Base-by-base conservation (phyloP, 75 land plant species). In the Cryptomeria japonica region DNA sequence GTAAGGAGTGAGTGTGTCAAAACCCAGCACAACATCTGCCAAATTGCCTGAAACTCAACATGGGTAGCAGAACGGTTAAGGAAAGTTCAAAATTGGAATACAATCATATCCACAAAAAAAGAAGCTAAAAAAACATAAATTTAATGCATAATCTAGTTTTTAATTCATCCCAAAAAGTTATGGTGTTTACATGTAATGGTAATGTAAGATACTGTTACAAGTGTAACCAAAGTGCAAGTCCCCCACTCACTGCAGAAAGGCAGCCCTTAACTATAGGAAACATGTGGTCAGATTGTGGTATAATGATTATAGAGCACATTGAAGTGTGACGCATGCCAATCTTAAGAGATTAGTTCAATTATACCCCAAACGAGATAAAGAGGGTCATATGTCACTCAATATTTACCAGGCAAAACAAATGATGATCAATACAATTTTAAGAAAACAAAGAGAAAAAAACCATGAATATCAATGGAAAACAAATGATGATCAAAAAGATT, bases 11-110 rank as follows among this genome's bases (percentile, higher is more conserved):
- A 95, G 84, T 22, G 95, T 88, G 87, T 98, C 99, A 90, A 98
- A 98, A 44, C 99, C 99, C 46, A 98, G 95, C 39, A 98, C 99
- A 55, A 98, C 96, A 89, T 98, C 99, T 25, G 89, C 97, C 42
- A 89, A 37, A 76, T 96, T 87, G 5, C 98, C 99, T 97, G 90
- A 88, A 55, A 46, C 47, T 47, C 87, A 25, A 46, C n/a, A 84
- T 55, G 39, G 38, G 41, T 36, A 87, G 72, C 37, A 75, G 37
- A 75, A 75, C 14, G 6, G 47, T 28, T 82, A 3, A 46, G 28
- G 1, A 46, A 46, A 80, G 25, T 37, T 36, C 22, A 1, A 39
- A 46, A 28, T 41, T 28, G 32, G 22, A 12, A 28, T 42, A 82
- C 5, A 41, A 44, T 28, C 31, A 75, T 34, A 82, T 2, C 47